phyloP scores from a whole-genome alignment of 23 red algal genomes.

The Gracilaria vermiculophylla region DNA sequence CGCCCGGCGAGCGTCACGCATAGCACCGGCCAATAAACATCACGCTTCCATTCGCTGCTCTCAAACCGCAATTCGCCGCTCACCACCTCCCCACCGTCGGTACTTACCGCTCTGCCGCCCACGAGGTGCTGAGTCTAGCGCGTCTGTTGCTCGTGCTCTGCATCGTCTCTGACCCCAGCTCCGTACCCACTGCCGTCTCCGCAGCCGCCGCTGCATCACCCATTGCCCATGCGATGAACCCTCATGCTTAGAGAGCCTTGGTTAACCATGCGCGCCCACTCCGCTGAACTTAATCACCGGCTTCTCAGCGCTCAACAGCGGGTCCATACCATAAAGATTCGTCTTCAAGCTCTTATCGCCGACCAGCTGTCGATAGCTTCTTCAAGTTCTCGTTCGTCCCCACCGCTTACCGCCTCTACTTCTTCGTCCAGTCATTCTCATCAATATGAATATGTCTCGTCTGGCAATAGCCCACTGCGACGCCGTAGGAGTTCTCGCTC shows the following conservation, averaged over 20 bases:
- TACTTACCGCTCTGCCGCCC: neutral
- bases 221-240: no score
- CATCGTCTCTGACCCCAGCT: neutral
- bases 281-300: neutral
- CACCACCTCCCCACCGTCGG: neutral
- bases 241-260: no score
- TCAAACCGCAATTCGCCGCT: no score
- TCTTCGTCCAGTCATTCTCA: neutral
- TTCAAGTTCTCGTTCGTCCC: neutral
- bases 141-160: no score
- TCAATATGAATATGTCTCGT: no score
- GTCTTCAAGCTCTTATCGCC: neutral
- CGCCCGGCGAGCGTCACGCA: neutral
- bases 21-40: neutral
- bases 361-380: neutral
- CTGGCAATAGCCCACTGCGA: neutral
- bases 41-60: no score
- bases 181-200: neutral
- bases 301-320: neutral
- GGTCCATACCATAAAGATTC: neutral
- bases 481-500: neutral
- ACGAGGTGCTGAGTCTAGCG: no score
- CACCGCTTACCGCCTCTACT: neutral
- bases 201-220: neutral
- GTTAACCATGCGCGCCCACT: neutral